Base-by-base conservation (phyloP, 2,329 filamentous ascomycete genomes). In the Sphaerulina vaccinii region DNA sequence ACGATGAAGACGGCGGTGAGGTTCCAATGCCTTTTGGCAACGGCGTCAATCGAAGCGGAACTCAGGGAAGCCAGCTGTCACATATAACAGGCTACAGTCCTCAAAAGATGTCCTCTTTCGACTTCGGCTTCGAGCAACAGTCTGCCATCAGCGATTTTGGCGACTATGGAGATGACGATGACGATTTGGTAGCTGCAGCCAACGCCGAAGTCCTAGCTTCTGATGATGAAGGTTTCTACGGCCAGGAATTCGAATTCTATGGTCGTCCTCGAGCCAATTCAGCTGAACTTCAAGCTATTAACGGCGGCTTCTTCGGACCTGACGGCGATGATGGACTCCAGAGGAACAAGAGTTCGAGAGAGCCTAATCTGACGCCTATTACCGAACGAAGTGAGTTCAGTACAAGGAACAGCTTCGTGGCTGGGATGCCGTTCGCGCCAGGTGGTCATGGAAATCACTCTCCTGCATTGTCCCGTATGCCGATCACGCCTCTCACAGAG, bases 361-460 rank as follows among this genome's bases (percentile, higher is more conserved):
- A 96, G 67, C 92, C 93, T 1, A 96, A 93, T 63, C 75, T 99
- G 41, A 97, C 93, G 1, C 93, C 93, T 5, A 97, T 99, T 62
- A 97, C 92, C 0, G 93, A 97, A 69, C 83, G 91, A 10, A 95
- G 89, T 53, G 93, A 99, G 71, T 96, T 95, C 75, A 96, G 90
- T 36, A 96, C 95, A 53, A 84, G 93, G 38, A 97, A 96, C 67
- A 95, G 88, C 1, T 82, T 95, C 52, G 88, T 95, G 74, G 60
- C 60, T 38, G 86, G 52, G 74, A 92, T 55, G 81, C 82, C 40
- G 38, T 71, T 73, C 53, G 67, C 71, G 9, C 72, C 74, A 2
- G 73, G 67, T 51, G 63, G 89, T 2, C 77, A 84, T 24, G 89
- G 85, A 59, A 87, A 89, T 0, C 87, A 87, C 0, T 75, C 95